phyloP scores from a whole-genome alignment of 1,284 basidiomycete species.

The Austroboletus niveus region DNA sequence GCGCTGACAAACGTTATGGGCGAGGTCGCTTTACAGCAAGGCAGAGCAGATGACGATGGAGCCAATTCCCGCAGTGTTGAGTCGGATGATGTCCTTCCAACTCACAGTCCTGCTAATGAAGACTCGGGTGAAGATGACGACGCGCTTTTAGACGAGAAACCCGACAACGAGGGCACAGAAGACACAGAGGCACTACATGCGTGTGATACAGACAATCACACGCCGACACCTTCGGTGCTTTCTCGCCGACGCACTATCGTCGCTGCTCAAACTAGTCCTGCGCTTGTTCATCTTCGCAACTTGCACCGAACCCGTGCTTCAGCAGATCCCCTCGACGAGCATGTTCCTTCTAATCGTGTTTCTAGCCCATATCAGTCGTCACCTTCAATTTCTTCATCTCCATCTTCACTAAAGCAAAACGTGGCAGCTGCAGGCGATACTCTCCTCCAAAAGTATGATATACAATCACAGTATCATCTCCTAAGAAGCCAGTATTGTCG shows the following conservation, averaged over 20 bases:
- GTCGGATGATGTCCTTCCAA: slow-evolving; percentile 38
- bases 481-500: slow-evolving; percentile 88
- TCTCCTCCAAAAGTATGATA: slow-evolving; percentile 65
- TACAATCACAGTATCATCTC: slow-evolving; percentile 67
- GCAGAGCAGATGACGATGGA: slow-evolving; percentile 61
- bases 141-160: slow-evolving; percentile 29
- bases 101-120: slow-evolving; percentile 8
- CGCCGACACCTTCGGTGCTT: slow-evolving; percentile 15
- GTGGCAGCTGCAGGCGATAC: slow-evolving; percentile 47
- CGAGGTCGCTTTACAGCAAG: slow-evolving; percentile 87
- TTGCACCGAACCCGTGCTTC: slow-evolving; percentile 55
- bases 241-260: slow-evolving; percentile 47
- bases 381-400: slow-evolving; percentile 57
- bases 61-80: slow-evolving; percentile 50
- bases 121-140: slow-evolving; percentile 43
- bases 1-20: slow-evolving; percentile 71
- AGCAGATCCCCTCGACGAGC: slow-evolving; percentile 72
- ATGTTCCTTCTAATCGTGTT: slow-evolving; percentile 42
- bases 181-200: slow-evolving; percentile 7
- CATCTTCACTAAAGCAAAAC: slow-evolving; percentile 44
- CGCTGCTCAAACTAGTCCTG: slow-evolving; percentile 70
- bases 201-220: slow-evolving; percentile 26
- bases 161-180: slow-evolving; percentile 21
- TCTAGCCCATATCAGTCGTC: slow-evolving; percentile 61
- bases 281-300: slow-evolving; percentile 55